Percentiles rank a stretch among this genome's conserved stretches.
Conservation (phyloP, 306 rosid genomes). For the Lupinus albus region DNA sequence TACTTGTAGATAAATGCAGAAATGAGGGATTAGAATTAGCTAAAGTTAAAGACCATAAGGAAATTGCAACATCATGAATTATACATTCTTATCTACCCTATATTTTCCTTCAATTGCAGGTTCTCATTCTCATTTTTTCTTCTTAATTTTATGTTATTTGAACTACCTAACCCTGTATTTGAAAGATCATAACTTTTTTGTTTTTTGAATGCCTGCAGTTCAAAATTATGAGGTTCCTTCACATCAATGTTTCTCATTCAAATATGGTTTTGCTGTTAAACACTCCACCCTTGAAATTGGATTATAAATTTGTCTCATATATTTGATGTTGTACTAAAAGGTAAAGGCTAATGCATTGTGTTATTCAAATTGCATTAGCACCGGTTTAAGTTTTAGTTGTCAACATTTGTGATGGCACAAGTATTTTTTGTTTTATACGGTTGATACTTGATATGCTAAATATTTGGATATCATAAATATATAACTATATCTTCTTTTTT, state of each 20-base stretch:
- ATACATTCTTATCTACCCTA: constrained; percentile 32
- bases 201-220: constrained; percentile 4
- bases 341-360: no score
- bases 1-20: constrained; percentile 53
- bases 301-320: no score
- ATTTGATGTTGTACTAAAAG: no score
- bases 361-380: no score
- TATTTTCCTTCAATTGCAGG: constrained; percentile 25
- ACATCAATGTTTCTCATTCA: constrained; percentile 6
- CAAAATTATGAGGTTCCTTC: constrained; percentile 31
- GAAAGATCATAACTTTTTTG: background rate
- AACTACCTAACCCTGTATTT: background rate
- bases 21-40: constrained; percentile 44
- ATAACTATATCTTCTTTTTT: no score
- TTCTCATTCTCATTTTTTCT: background rate
- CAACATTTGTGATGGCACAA: no score
- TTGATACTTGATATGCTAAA: no score
- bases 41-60: constrained; percentile 37
- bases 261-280: background rate
- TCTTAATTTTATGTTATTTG: no score
- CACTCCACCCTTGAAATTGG: no score
- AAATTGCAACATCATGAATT: constrained; percentile 25
- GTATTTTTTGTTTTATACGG: no score
- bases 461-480: no score
- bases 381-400: no score